Base-by-base conservation (phyloP, 495 filamentous ascomycete species). In the Jackrogersella minutella region DNA sequence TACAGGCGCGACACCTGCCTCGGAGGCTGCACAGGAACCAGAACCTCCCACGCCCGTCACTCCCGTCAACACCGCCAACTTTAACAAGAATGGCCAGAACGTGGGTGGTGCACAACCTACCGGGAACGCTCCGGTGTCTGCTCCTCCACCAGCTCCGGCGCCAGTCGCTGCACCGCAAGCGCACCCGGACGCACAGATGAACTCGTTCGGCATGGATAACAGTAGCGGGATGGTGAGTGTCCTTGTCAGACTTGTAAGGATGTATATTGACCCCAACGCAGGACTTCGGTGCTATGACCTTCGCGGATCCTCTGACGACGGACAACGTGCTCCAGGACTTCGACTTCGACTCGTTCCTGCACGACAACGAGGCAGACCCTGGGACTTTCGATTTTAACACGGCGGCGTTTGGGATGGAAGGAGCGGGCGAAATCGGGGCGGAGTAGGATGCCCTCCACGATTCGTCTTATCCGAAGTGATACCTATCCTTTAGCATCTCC, bases 341-440 rank as follows among this genome's bases (percentile, higher is more conserved):
- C 68, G 94, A 98, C 76, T 98, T 98, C 75, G 94, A 98, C 76
- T 92, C 91, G 0, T 98, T 97, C 85, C 80, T 98, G n/a, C 80
- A 85, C 26, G 81, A 84, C 58, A 73, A 69, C 49, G 75, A 73
- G 26, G 74, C 61, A n/a, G 82, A 77, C 28, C 71, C 73, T 5
- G 60, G 65, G 26, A 47, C 37, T 0, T 85, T 85, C 54, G 78
- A 81, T 74, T 85, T 86, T 50, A 74, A 74, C 46, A 44, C 73
- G 14, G 66, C 73, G 26, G 54, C 43, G 24, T 80, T 83, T 63
- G 70, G 66, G 7, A 80, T 83, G 71, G 81, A 84, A 37, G 76
- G 75, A 21, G 50, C 63, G 19, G 74, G 76, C 52, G 78, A 80
- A 66, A 84, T 85, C 58, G 79, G 79, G 44, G 78, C 81, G 58